These are phyloP conservation scores for sorghum (Sorghum bicolor) DNA, from an alignment of 176 grass and related monocot genomes.

Conservation along the genomic window DNA sequence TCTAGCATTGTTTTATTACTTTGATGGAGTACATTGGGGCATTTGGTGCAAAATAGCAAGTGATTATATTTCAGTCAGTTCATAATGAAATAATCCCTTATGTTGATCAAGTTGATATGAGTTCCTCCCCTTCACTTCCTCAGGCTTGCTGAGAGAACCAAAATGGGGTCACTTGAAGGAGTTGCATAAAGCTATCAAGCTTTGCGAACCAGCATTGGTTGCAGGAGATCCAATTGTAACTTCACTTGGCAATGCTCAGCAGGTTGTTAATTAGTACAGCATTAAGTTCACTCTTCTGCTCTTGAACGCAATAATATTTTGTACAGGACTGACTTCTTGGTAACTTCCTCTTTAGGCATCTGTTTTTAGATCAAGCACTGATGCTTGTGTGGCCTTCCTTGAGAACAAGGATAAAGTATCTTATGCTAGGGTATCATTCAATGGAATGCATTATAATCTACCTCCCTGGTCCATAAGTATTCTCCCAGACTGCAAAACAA, in stretches of 20 bases:
- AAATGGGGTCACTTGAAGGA: conserved; percentile 98
- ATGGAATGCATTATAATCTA: conserved; percentile 82
- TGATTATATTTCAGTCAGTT: neutral
- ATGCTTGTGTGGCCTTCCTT: conserved; percentile 80
- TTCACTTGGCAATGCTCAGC: conserved; percentile 70
- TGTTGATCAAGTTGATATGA: conserved; percentile 27
- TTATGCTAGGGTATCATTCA: conserved; percentile 79
- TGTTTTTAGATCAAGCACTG: conserved; percentile 65
- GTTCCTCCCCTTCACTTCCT: neutral
- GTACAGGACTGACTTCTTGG: conserved; percentile 32
- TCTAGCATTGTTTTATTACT: neutral
- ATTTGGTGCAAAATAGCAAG: neutral
- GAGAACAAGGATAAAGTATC: conserved; percentile 74
- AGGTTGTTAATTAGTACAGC: conserved; percentile 40
- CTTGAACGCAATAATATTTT: conserved; percentile 18
- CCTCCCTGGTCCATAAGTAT: conserved; percentile 97
- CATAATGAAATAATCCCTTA: neutral
- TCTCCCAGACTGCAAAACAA: conserved; percentile 95
- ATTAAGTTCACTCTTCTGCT: neutral
- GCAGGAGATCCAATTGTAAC: conserved; percentile 70
- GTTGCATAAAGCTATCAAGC: conserved; percentile 89
- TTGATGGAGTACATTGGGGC: neutral
- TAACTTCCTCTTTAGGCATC: conserved; percentile 59
- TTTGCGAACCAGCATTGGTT: conserved; percentile 85
- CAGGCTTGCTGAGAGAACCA: conserved; percentile 94